Evolutionary conservation across 2,329 filamentous ascomycete species (phyloP).

Genomic region (Fusarium acutatum): DNA sequence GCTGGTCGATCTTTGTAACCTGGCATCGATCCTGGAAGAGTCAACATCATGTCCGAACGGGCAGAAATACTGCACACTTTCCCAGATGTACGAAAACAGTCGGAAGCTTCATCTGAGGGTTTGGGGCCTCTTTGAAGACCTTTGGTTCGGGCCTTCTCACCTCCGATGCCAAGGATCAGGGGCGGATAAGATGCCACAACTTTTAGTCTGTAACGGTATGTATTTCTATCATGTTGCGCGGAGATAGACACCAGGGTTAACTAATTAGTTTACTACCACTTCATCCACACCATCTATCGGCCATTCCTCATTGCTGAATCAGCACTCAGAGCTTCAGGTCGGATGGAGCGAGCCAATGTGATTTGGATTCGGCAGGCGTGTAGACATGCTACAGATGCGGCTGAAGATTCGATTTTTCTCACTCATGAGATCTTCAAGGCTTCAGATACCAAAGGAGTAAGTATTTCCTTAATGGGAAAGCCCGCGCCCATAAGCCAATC

Average conservation of each 20-base stretch:
- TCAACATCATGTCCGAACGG: not conserved
- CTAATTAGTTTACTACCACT: fast-evolving
- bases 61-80: fast-evolving
- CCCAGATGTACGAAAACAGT: not conserved
- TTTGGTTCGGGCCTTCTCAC: not conserved
- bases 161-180: not conserved
- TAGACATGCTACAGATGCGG: not conserved
- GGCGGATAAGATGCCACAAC: not conserved
- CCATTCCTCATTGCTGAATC: not conserved
- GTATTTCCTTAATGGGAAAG: fast-evolving
- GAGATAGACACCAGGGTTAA: fast-evolving
- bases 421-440: not conserved
- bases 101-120: not conserved
- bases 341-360: not conserved
- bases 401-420: not conserved
- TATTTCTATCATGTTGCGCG: fast-evolving
- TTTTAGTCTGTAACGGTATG: not conserved
- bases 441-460: not conserved
- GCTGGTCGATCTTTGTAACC: not conserved
- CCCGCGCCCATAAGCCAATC: not conserved
- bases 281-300: not conserved
- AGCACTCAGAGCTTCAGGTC: not conserved
- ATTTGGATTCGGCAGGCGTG: not conserved
- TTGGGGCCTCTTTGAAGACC: not conserved
- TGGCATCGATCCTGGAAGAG: not conserved